Evolutionary conservation across 495 filamentous ascomycete species (phyloP), one percentile per base, ranked within the genome.

Genomic region (Cryomyces antarcticus): DNA sequence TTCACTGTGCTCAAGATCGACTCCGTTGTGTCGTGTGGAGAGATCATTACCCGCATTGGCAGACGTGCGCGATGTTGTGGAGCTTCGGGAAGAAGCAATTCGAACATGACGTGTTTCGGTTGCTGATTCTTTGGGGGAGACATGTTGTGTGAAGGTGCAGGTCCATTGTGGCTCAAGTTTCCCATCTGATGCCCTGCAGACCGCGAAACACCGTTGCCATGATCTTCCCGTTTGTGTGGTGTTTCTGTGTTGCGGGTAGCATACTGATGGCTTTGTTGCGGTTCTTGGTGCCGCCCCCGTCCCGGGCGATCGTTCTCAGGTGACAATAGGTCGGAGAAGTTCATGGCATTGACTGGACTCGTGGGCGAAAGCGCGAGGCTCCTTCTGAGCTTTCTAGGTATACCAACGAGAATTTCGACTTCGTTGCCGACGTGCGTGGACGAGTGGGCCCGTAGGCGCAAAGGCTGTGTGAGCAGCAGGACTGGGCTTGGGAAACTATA

Each of bases 1-100:
- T 92, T 95, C 43, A 95, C 86, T 4, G 89, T 95, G 4, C 82
- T 82, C 43, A 93, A 79, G 59, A 97, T 96, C 27, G 84, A 93
- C 47, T 94, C 86, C 5, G 89, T 97, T 38, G 80, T 80, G 64
- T 97, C 89, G 62, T 93, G 84, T 17, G 82, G 81, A 49, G 72
- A 86, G 38, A 97, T 95, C 40, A 82, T 77, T 30, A 97, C 85
- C 52, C 84, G 73, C 71, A 96, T 79, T 9, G 89, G 88, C 42
- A 92, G 71, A 48, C 86, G 74, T 50, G 78, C 83, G 46, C 75
- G 72, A 46, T 76, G 71, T 55, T 80, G 76, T 46, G 79, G 72
- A 40, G 73, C 73, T 41, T 81, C 71, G 46, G 76, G 70, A 54
- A 84, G 77, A 29, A 89, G 68, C 28, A 95, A 71, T 60, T 87